These are phyloP conservation scores for Castanea crenata DNA, from an alignment of 306 rosid genomes.

Conservation along the genomic window DNA sequence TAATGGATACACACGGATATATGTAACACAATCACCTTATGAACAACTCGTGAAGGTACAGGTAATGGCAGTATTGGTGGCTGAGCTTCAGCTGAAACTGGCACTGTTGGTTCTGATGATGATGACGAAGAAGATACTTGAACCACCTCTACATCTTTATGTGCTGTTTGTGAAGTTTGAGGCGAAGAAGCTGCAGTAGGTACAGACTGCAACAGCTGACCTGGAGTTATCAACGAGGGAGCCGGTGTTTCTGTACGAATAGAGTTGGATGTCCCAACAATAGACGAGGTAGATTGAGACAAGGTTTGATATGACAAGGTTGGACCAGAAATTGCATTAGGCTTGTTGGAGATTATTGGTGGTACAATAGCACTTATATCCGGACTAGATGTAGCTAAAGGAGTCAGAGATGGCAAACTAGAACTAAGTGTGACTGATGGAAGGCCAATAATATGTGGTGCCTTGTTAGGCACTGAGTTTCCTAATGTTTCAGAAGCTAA, in stretches of 20 bases:
- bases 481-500: conserved; percentile 56
- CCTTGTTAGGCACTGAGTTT: conserved; percentile 50
- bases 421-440: conserved; percentile 38
- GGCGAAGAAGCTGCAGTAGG: conserved; percentile 49
- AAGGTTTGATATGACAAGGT: conserved; percentile 50
- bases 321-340: conserved; percentile 47
- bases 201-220: conserved; percentile 75
- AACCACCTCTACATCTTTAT: conserved; percentile 82
- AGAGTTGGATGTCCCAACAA: conserved; percentile 54
- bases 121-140: conserved; percentile 48
- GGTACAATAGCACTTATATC: conserved; percentile 48
- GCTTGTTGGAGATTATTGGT: conserved; percentile 46
- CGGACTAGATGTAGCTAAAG: conserved; percentile 42
- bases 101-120: conserved; percentile 39
- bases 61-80: conserved; percentile 90
- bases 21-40: conserved; percentile 41
- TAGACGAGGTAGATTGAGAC: conserved; percentile 51
- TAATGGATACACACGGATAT: background rate
- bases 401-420: conserved; percentile 49
- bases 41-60: conserved; percentile 39
- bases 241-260: conserved; percentile 38
- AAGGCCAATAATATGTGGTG: conserved; percentile 33
- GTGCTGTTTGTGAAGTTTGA: conserved; percentile 50
- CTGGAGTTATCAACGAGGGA: conserved; percentile 80
- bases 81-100: conserved; percentile 56